Evolutionary conservation across 2,329 filamentous ascomycete genomes (phyloP).

Genomic region (Geoglossum cookeanum): DNA sequence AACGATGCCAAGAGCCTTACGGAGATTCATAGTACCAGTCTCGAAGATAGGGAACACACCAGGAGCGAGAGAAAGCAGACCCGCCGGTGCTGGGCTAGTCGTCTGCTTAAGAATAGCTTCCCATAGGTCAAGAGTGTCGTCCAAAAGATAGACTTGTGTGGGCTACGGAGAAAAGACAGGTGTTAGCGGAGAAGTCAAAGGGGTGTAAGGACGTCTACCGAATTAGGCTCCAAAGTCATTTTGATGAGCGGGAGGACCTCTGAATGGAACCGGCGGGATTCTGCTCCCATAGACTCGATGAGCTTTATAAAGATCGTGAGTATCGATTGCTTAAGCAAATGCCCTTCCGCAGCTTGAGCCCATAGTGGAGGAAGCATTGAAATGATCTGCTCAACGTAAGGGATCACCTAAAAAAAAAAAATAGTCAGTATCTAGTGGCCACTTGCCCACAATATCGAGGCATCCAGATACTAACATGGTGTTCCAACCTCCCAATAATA

Average conservation of each 20-base stretch:
- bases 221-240: conserved; percentile 58
- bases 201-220: conserved; percentile 26
- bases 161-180: conserved; percentile 20
- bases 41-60: conserved; percentile 28
- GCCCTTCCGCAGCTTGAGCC: conserved; percentile 69
- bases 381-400: conserved; percentile 64
- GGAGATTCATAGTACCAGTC: conserved; percentile 28
- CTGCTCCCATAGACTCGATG: conserved; percentile 65
- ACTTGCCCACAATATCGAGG: background rate
- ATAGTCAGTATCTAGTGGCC: background rate
- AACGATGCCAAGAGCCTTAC: conserved; percentile 29
- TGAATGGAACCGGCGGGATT: conserved; percentile 59
- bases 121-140: conserved; percentile 87
- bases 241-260: conserved; percentile 68
- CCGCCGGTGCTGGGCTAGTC: conserved; percentile 22
- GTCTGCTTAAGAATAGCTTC: conserved; percentile 50
- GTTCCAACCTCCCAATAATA: conserved; percentile 64
- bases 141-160: conserved; percentile 63
- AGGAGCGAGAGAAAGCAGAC: conserved; percentile 23
- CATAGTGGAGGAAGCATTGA: conserved; percentile 62
- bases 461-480: conserved; percentile 30
- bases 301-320: conserved; percentile 69
- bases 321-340: conserved; percentile 86
- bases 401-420: conserved; percentile 28
- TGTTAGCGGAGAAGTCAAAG: background rate